phyloP scores from a whole-genome alignment of 129 eudicot species.

The Escallonia herrerae region DNA sequence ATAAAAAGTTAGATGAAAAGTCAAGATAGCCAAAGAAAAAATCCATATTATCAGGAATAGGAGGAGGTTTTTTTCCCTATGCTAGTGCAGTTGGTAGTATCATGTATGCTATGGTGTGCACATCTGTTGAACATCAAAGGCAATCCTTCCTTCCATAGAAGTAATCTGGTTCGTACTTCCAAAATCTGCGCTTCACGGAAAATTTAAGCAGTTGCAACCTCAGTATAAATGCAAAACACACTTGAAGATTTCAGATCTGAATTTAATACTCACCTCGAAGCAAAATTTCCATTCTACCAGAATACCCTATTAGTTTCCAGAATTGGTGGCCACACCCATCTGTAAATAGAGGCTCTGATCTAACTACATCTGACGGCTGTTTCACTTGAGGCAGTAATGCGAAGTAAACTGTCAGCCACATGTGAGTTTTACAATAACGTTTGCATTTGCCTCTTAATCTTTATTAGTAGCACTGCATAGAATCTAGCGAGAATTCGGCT shows the following conservation, averaged over 20 bases:
- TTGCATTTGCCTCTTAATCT: too few species aligned
- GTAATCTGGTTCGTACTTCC: slow-evolving; percentile 13
- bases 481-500: not conserved
- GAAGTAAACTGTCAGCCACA: not conserved
- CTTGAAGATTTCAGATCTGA: not conserved
- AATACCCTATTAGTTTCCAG: slow-evolving; percentile 40
- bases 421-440: not conserved
- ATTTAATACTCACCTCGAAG: slow-evolving; percentile 36
- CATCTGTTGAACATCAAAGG: slow-evolving; percentile 30
- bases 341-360: slow-evolving; percentile 35
- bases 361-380: slow-evolving; percentile 29
- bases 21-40: too few species aligned
- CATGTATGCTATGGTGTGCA: too few species aligned
- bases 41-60: too few species aligned
- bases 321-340: slow-evolving; percentile 38
- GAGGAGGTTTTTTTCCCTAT: too few species aligned
- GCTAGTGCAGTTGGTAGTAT: too few species aligned
- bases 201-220: not conserved
- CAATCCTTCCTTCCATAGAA: slow-evolving; percentile 35
- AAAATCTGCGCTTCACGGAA: slow-evolving; percentile 23
- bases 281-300: slow-evolving; percentile 23
- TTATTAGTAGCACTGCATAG: too few species aligned
- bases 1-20: too few species aligned
- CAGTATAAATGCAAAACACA: slow-evolving; percentile 1
- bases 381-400: slow-evolving; percentile 8